phyloP scores from a whole-genome alignment of 2,329 filamentous ascomycete species.

The Pyricularia grisea region DNA sequence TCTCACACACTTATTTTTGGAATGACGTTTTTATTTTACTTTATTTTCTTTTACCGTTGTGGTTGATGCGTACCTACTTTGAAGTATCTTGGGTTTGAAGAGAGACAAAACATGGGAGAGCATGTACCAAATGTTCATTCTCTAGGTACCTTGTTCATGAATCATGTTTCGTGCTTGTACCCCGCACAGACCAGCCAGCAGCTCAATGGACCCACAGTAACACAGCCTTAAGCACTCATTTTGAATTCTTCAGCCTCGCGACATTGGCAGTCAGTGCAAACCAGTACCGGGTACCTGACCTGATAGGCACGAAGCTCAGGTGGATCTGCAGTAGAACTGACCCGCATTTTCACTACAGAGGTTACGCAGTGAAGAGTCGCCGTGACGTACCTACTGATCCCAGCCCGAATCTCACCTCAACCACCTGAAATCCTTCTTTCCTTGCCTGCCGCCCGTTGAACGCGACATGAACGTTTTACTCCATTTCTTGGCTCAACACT shows the following conservation, averaged over 20 bases:
- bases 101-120: neutral
- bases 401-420: neutral
- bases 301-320: neutral
- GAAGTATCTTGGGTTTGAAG: too few relatives aligned
- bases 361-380: neutral
- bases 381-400: neutral
- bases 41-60: neutral
- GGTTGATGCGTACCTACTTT: too few relatives aligned
- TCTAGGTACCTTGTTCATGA: neutral
- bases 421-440: neutral
- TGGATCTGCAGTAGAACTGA: neutral
- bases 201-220: neutral
- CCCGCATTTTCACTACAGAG: neutral
- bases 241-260: neutral
- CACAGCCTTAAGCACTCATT: neutral
- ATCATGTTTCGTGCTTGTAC: neutral
- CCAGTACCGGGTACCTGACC: neutral
- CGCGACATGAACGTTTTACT: neutral
- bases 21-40: neutral
- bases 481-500: neutral
- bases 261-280: too few relatives aligned
- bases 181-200: neutral
- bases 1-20: neutral
- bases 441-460: neutral
- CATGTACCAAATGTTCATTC: neutral